These are phyloP conservation scores for Eutrema salsugineum DNA, from an alignment of 441 rosid genomes.

Conservation along the genomic window DNA sequence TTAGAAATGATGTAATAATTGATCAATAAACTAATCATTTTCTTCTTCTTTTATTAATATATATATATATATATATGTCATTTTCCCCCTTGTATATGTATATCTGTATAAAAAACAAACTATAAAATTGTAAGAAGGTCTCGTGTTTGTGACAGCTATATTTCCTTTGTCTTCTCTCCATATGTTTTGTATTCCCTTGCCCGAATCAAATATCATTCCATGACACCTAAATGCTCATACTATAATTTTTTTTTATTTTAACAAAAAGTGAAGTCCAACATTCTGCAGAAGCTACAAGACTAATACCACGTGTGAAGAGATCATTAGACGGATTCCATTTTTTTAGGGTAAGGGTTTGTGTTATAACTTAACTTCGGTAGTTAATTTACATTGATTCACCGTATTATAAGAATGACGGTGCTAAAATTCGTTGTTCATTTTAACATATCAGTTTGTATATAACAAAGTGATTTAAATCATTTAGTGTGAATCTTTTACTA, in stretches of 20 bases:
- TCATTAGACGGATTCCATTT: conserved; percentile 8
- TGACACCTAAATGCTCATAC: conserved; percentile 14
- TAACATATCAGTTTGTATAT: neutral
- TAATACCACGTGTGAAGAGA: conserved; percentile 11
- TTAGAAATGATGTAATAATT: neutral
- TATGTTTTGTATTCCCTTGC: conserved; percentile 22
- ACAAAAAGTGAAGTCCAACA: neutral
- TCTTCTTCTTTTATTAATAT: neutral
- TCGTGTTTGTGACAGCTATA: conserved; percentile 35
- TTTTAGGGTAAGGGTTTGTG: neutral
- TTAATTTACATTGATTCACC: neutral
- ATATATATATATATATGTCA: neutral
- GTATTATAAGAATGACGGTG: neutral
- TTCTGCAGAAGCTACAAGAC: conserved; percentile 1
- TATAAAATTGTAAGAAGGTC: conserved; percentile 17
- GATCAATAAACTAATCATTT: neutral
- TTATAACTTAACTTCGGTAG: neutral
- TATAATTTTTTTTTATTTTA: neutral
- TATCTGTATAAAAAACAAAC: neutral
- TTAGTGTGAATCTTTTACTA: neutral
- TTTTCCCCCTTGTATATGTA: neutral
- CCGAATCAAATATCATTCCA: conserved; percentile 22
- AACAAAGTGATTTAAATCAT: neutral
- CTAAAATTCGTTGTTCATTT: neutral
- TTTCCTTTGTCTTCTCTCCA: conserved; percentile 22